Base-by-base conservation (phyloP, 345 rosid species). In the Boechera retrofracta region DNA sequence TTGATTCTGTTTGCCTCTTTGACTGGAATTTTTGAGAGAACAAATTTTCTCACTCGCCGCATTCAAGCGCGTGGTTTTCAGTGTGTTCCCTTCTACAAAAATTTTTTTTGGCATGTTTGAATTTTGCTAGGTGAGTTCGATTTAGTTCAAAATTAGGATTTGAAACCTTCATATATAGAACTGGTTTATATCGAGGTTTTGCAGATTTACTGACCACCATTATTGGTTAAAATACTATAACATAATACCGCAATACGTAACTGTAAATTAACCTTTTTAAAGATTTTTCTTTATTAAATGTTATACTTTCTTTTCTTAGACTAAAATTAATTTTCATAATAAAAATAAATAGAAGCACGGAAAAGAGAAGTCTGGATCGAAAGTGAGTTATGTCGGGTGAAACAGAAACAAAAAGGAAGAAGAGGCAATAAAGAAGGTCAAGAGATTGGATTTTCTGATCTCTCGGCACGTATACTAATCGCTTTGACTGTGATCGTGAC, bases 401-500 rank as follows among this genome's bases (percentile, higher is more conserved):
- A 76, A 61, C 80, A 63, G 71, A 47, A 77, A 63, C 75, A 77
- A 63, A 77, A 70, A 55, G 71, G 29, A 54, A 33, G 71, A 63
- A 62, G 69, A 69, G 21, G 74, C 64, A 62, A 77, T 54, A 62
- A 69, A 67, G 42, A 67, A 76, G 75, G 71, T 53, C 57, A 69
- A 48, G 58, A 67, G 53, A 76, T 77, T 76, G 64, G 69, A 21
- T 69, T 70, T 70, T 69, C 80, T 63, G 62, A 77, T 63, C 71
- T 77, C 58, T 33, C 51, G 54, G 57, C 39, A 62, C 47, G 74
- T 59, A 41, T 33, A 39, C 44, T 48, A 52, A 67, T 69, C 75
- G 53, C 65, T 70, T 69, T 77, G 80, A 77, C 71, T 55, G 47
- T 66, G 78, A 75, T 48, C 29, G 72, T 74, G 72, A 74, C 72